These are phyloP conservation scores for Sideroxylon spinosum DNA, from an alignment of 179 eudicot genomes.

Conservation along the genomic window DNA sequence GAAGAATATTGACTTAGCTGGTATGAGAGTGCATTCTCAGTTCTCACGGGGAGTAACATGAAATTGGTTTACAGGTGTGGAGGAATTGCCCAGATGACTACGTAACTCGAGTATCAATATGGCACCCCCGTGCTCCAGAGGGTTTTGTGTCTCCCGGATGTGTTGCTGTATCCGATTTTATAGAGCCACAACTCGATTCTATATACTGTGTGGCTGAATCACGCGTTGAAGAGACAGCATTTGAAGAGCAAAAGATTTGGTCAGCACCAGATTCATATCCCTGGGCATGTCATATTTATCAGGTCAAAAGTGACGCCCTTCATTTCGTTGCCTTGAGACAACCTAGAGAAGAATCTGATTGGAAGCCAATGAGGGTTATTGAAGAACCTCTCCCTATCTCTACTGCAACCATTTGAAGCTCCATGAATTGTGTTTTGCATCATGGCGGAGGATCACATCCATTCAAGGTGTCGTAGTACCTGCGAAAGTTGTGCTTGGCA, in stretches of 20 bases:
- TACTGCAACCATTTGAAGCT: slow-evolving; percentile 22
- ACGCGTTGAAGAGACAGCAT: slow-evolving; percentile 57
- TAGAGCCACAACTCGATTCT: slow-evolving; percentile 59
- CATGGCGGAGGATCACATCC: neutral
- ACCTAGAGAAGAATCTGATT: slow-evolving; percentile 57
- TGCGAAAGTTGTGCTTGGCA: neutral
- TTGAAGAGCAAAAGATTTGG: slow-evolving; percentile 83
- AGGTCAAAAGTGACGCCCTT: slow-evolving; percentile 80
- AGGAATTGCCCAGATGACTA: slow-evolving; percentile 92
- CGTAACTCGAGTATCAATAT: slow-evolving; percentile 59
- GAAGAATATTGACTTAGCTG: neutral
- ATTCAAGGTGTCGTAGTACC: neutral
- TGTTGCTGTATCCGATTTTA: slow-evolving; percentile 57
- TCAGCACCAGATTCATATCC: slow-evolving; percentile 78
- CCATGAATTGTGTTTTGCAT: neutral
- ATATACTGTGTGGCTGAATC: slow-evolving; percentile 74
- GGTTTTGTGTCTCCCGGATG: slow-evolving; percentile 84
- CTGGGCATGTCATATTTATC: slow-evolving; percentile 92
- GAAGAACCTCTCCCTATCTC: slow-evolving; percentile 28
- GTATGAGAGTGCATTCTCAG: too few relatives aligned
- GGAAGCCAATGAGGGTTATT: slow-evolving; percentile 68
- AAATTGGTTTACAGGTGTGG: slow-evolving; percentile 58
- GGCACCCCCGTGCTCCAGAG: slow-evolving; percentile 92
- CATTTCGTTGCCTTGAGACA: slow-evolving; percentile 78
- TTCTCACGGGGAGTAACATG: too few relatives aligned